phyloP scores from a whole-genome alignment of 768 basidiomycete species.

The Pleurotus giganteus region DNA sequence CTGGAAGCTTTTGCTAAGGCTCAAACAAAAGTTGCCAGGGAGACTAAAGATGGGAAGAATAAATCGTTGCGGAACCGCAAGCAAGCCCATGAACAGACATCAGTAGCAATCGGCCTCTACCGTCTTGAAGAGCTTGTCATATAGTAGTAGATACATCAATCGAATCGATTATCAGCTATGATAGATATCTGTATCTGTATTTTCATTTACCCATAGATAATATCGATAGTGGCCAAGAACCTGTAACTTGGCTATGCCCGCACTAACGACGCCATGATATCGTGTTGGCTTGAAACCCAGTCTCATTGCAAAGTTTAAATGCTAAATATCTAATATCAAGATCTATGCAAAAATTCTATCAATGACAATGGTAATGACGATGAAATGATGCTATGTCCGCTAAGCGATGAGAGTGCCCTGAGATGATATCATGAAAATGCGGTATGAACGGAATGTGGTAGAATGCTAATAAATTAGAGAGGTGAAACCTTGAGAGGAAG shows the following conservation, averaged over 20 bases:
- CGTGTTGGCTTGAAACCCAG: not conserved
- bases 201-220: not conserved
- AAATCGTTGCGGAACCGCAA: slow-evolving; percentile 49
- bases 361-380: not conserved
- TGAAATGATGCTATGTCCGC: slow-evolving; percentile 5
- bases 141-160: slow-evolving; percentile 21
- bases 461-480: not conserved
- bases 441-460: not conserved
- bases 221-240: not conserved
- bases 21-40: slow-evolving; percentile 46
- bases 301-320: not conserved
- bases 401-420: not conserved
- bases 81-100: slow-evolving; percentile 49
- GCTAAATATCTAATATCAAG: slow-evolving; percentile 4
- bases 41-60: slow-evolving; percentile 34
- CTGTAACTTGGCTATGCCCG: not conserved
- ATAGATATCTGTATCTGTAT: not conserved
- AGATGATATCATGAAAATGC: not conserved
- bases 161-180: not conserved
- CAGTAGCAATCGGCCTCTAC: slow-evolving; percentile 60
- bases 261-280: not conserved
- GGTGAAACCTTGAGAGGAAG: slow-evolving; percentile 14
- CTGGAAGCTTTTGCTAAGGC: slow-evolving; percentile 62
- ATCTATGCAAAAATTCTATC: slow-evolving; percentile 9
- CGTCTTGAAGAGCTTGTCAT: slow-evolving; percentile 69